Conservation (phyloP, 2,329 filamentous ascomycete species). For the Periconia digitata region DNA sequence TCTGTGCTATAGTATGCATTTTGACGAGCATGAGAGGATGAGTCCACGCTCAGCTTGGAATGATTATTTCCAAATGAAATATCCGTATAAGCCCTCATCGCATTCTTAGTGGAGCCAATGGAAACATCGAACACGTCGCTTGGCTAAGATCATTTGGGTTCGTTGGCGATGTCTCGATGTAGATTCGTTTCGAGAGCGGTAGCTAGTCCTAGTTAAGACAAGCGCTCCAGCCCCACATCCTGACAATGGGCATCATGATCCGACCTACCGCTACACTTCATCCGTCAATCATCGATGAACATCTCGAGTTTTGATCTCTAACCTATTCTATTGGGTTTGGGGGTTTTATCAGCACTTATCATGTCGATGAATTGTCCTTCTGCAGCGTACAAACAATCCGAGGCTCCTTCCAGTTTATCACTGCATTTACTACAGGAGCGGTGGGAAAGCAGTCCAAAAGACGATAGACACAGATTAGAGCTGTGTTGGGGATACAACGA, state of each 20-base stretch:
- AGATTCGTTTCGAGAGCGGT: too few species aligned
- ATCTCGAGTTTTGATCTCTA: not conserved
- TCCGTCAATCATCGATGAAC: not conserved
- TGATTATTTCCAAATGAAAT: too few species aligned
- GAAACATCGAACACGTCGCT: too few species aligned
- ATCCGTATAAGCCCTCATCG: too few species aligned
- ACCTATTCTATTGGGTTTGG: not conserved
- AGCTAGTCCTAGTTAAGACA: too few species aligned
- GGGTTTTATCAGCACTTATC: not conserved
- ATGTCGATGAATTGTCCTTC: slow-evolving; percentile 17
- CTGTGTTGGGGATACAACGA: slow-evolving; percentile 39
- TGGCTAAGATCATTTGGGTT: too few species aligned
- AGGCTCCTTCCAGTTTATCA: slow-evolving; percentile 21
- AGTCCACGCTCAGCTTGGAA: too few species aligned
- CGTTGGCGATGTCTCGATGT: too few species aligned
- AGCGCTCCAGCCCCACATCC: slow-evolving; percentile 1
- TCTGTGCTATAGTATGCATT: too few species aligned
- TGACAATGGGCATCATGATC: slow-evolving; percentile 1
- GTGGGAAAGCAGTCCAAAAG: slow-evolving; percentile 30
- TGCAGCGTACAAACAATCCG: slow-evolving; percentile 2
- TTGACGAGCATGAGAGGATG: too few species aligned
- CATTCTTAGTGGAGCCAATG: too few species aligned
- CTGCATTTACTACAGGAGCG: slow-evolving; percentile 23
- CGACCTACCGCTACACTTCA: not conserved
- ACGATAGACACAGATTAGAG: slow-evolving; percentile 32